These are phyloP conservation scores for Candida xiaguanensis DNA, from an alignment of 805 yeast species.

Conservation along the genomic window DNA sequence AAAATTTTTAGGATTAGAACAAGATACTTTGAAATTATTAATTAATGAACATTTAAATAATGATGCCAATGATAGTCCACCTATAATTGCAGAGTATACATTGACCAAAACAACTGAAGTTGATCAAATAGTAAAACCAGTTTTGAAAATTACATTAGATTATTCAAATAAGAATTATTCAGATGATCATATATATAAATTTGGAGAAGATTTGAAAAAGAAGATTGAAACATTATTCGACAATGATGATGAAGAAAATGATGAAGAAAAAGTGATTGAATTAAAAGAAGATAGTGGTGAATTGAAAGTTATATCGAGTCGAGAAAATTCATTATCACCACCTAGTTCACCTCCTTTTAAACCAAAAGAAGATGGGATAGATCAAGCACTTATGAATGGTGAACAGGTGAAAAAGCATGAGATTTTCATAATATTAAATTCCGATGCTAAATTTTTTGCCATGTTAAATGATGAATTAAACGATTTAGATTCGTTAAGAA, in stretches of 20 bases:
- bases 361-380: conserved; percentile 4
- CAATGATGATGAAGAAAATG: conserved; percentile 20
- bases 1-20: conserved; percentile 52
- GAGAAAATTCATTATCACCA: conserved; percentile 9
- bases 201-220: conserved; percentile 25
- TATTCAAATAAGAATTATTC: conserved; percentile 23
- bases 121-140: conserved; percentile 29
- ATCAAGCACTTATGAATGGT: neutral
- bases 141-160: conserved; percentile 35
- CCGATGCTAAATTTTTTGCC: conserved; percentile 59
- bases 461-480: conserved; percentile 54
- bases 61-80: conserved; percentile 28
- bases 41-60: conserved; percentile 27
- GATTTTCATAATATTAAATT: conserved; percentile 43
- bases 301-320: conserved; percentile 7
- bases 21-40: conserved; percentile 37
- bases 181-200: conserved; percentile 30
- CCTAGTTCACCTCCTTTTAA: conserved; percentile 6
- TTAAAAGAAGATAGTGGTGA: conserved; percentile 23
- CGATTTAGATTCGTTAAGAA: conserved; percentile 42
- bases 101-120: conserved; percentile 24
- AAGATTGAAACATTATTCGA: conserved; percentile 23
- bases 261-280: conserved; percentile 21
- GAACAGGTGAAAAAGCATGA: conserved; percentile 23
- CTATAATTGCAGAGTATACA: conserved; percentile 41